Base-by-base conservation (phyloP, 345 rosid genomes). In the Citrus reticulata region DNA sequence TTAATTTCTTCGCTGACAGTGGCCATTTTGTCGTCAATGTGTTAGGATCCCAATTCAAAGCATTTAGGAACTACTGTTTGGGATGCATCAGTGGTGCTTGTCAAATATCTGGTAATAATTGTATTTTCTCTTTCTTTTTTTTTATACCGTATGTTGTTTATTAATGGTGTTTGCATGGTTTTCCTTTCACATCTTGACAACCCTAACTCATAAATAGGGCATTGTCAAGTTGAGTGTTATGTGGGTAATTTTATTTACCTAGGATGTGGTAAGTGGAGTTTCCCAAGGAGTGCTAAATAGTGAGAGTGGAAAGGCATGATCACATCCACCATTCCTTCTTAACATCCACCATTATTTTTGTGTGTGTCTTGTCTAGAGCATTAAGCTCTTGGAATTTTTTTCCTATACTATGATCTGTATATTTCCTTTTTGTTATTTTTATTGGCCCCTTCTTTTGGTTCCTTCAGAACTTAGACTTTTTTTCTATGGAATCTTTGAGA, bases 21-120 rank as follows among this genome's bases (percentile, higher is more conserved):
- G 51, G 24, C 72, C 16, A 64, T 9, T 77, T 85, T 64, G 25
- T 81, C 13, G 11, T 77, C 46, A 19, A 71, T 71, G 75, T 88
- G 86, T 73, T 76, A 95, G 99, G 97, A 95, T 87, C 98, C 99
- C 22, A 95, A 95, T 85, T 95, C 99, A 20, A 91, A 91, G 89
- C 97, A 95, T 87, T 84, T 89, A 72, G 99, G 98, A 80, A 95
- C 97, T 69, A 95, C 98, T 10, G 99, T 95, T 79, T 95, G 99
- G 98, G 99, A 95, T 85, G 95, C 99, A 8, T 95, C 98, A 16
- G 85, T 95, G 88, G 98, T 95, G 81, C 90, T 95, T 61, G 93
- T 86, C 77, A 95, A 95, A 81, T 95, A 80, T 85, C 86, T 95
- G 92, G 98, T 95, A 87, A 81, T 49, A 59, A 8, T 22, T 58